These are phyloP conservation scores for Gloeopeniophorella convolvens DNA, from an alignment of 768 basidiomycete species.

Conservation along the genomic window DNA sequence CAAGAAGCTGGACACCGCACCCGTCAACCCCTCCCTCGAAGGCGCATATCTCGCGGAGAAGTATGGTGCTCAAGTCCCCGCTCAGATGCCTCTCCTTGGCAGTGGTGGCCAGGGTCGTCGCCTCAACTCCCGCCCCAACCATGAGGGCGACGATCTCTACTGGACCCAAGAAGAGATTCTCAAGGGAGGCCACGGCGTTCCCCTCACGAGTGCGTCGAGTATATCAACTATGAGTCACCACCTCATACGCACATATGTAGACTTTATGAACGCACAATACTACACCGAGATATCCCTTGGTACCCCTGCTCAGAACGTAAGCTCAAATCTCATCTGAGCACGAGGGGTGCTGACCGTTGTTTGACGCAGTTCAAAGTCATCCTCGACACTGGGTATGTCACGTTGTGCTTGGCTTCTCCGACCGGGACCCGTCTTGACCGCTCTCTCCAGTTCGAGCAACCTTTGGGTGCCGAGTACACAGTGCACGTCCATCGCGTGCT, in stretches of 20 bases:
- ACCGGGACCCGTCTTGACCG: conserved; percentile 2
- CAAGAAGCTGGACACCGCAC: conserved; percentile 67
- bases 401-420: background rate
- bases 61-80: conserved; percentile 60
- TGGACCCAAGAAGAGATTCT: conserved; percentile 73
- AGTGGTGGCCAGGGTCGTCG: conserved; percentile 67
- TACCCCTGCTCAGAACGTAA: conserved; percentile 71
- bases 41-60: conserved; percentile 89
- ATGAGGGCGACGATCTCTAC: conserved; percentile 49
- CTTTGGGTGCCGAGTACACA: conserved; percentile 84
- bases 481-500: conserved; percentile 88
- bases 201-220: conserved; percentile 68
- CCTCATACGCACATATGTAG: conserved; percentile 35
- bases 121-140: conserved; percentile 37
- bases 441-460: conserved; percentile 66
- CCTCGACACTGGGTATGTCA: conserved; percentile 78
- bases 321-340: conserved; percentile 23
- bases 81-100: conserved; percentile 58
- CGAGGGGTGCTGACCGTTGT: conserved; percentile 1
- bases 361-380: conserved; percentile 78
- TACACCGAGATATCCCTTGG: conserved; percentile 84
- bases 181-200: conserved; percentile 79
- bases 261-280: conserved; percentile 99
- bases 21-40: conserved; percentile 60
- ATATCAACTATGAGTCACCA: background rate